phyloP scores from a whole-genome alignment of 768 basidiomycete species.

The Trametes villosa region DNA sequence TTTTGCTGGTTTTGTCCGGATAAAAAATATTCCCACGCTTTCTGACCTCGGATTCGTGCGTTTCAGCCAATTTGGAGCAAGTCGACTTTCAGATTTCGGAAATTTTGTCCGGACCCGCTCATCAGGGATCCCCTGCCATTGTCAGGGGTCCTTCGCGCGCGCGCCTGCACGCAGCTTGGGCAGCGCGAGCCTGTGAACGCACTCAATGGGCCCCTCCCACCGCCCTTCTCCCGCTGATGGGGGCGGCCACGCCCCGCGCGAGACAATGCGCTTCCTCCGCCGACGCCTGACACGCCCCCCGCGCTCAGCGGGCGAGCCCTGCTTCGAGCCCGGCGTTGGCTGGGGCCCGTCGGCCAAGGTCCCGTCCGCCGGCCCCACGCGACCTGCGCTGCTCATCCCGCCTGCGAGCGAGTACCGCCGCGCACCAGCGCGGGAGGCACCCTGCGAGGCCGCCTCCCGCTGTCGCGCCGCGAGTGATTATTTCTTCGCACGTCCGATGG shows the following conservation, averaged over 20 bases:
- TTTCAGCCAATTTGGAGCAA: too few species aligned
- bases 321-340: too few species aligned
- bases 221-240: conserved; percentile 21
- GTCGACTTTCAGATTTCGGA: too few species aligned
- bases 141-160: too few species aligned
- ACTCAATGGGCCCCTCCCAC: conserved; percentile 9
- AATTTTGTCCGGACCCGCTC: too few species aligned
- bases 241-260: conserved; percentile 3
- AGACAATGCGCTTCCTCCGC: conserved; percentile 1
- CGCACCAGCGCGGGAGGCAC: background rate
- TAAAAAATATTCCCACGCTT: too few species aligned
- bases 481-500: background rate
- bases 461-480: background rate
- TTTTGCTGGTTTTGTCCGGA: too few species aligned
- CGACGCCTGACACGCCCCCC: conserved; percentile 15
- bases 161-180: background rate
- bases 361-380: conserved; percentile 12
- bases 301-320: conserved; percentile 10
- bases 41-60: too few species aligned
- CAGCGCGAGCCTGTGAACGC: conserved; percentile 2
- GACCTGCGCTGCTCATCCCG: background rate
- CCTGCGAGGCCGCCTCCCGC: too few species aligned
- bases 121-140: too few species aligned
- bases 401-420: background rate
- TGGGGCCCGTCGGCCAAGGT: conserved; percentile 5